phyloP scores from a whole-genome alignment of 2,329 filamentous ascomycete species.

The Monosporascus sp. region DNA sequence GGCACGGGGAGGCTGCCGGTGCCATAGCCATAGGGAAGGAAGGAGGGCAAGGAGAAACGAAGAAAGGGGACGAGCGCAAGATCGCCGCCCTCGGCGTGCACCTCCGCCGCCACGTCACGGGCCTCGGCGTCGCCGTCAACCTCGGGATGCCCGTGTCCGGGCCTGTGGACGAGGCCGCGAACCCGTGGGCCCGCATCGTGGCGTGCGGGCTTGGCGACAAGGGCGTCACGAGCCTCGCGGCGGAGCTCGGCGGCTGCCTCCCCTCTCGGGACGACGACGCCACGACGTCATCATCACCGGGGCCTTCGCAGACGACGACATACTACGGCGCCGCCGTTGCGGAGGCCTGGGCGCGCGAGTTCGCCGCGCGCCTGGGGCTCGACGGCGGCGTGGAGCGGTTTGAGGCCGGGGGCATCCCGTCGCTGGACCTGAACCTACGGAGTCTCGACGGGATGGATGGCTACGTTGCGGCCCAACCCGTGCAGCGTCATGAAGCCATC shows the following conservation, averaged over 20 bases:
- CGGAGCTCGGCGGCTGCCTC: conserved; percentile 35
- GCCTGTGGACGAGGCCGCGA: conserved; percentile 23
- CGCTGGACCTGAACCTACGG: background rate
- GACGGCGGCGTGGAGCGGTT: background rate
- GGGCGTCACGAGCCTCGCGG: conserved; percentile 68
- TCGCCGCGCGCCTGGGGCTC: conserved; percentile 4
- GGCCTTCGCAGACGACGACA: too few relatives aligned
- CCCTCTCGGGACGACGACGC: background rate
- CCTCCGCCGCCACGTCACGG: conserved; percentile 75
- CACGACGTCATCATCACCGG: too few relatives aligned
- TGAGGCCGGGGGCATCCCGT: background rate
- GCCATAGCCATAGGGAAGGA: conserved; percentile 19
- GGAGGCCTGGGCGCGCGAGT: conserved; percentile 7
- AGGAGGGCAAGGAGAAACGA: conserved; percentile 7
- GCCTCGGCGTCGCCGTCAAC: conserved; percentile 80
- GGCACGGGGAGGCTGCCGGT: conserved; percentile 11
- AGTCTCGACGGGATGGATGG: background rate
- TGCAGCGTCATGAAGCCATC: background rate
- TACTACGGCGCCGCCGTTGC: background rate
- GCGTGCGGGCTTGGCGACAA: conserved; percentile 83
- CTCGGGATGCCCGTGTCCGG: conserved; percentile 54
- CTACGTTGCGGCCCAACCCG: background rate
- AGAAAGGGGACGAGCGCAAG: conserved; percentile 50
- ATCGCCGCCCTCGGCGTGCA: conserved; percentile 93
- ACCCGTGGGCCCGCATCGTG: conserved; percentile 69